Evolutionary conservation across 225 moss, liverwort and hornwort genomes (phyloP).

Genomic region (Sphagnum tenellum): DNA sequence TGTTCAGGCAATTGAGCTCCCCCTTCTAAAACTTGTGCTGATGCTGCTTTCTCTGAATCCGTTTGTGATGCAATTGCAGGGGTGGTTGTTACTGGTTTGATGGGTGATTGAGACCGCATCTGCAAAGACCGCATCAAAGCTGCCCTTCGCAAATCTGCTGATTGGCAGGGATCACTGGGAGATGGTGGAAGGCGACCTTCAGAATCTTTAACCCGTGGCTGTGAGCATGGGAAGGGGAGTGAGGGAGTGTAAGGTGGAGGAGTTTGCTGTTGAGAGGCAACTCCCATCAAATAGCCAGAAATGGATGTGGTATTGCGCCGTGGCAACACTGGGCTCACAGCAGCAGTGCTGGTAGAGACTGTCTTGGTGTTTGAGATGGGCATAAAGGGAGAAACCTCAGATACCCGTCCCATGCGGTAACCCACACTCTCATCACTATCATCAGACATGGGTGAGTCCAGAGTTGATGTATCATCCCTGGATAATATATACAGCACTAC

Average conservation of each 20-base stretch:
- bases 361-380: background rate
- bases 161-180: slow-evolving; percentile 82
- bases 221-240: slow-evolving; percentile 49
- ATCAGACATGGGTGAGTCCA: slow-evolving; percentile 57
- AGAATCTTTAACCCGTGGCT: slow-evolving; percentile 60
- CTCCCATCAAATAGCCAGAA: slow-evolving; percentile 16
- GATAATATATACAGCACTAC: background rate
- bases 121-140: slow-evolving; percentile 81
- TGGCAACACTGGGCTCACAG: slow-evolving; percentile 38
- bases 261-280: slow-evolving; percentile 53
- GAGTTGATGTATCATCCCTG: slow-evolving; percentile 49
- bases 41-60: slow-evolving; percentile 33
- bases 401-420: slow-evolving; percentile 30
- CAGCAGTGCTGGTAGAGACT: background rate
- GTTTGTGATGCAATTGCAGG: slow-evolving; percentile 45
- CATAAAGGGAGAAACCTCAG: slow-evolving; percentile 7
- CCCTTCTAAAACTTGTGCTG: slow-evolving; percentile 53
- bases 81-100: slow-evolving; percentile 32
- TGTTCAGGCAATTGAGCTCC: slow-evolving; percentile 55
- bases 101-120: slow-evolving; percentile 70
- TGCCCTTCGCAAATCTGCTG: slow-evolving; percentile 74
- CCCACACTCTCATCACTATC: slow-evolving; percentile 57
- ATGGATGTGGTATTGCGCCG: slow-evolving; percentile 16
- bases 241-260: slow-evolving; percentile 50
- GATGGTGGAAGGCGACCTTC: slow-evolving; percentile 91